phyloP scores from a whole-genome alignment of 441 rosid genomes.

The Mallotus repandus region DNA sequence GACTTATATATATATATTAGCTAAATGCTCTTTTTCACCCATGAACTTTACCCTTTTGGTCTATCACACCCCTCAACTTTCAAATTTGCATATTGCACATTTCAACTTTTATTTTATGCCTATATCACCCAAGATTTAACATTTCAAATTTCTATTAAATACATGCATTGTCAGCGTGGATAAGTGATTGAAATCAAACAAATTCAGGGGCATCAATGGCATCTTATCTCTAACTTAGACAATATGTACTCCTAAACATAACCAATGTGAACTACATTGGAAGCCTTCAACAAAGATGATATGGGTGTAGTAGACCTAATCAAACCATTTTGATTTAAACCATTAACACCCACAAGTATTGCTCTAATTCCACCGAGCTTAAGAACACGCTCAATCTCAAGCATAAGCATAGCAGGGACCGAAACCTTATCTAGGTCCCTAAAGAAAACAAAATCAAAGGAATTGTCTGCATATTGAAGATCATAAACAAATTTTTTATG shows the following conservation, averaged over 20 bases:
- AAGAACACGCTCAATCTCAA: constrained; percentile 69
- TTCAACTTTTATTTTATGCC: no score
- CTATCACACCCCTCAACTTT: no score
- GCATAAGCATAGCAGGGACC: constrained; percentile 56
- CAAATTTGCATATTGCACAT: no score
- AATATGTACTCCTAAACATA: constrained; percentile 45
- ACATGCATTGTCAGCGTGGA: no score
- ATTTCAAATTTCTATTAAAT: no score
- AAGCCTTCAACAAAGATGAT: constrained; percentile 55
- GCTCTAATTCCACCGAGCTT: constrained; percentile 69
- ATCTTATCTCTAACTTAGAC: not conserved
- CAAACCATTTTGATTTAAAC: constrained; percentile 42
- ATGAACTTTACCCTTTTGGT: no score
- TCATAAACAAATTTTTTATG: constrained; percentile 45
- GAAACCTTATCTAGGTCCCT: constrained; percentile 51
- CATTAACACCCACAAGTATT: constrained; percentile 45
- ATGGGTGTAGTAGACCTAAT: constrained; percentile 54
- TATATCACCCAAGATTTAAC: no score
- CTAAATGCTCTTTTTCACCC: no score
- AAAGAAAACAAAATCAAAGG: constrained; percentile 63
- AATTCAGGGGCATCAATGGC: no score
- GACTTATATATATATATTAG: no score
- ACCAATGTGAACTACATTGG: constrained; percentile 53
- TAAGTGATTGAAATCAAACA: no score
- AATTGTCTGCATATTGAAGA: constrained; percentile 47